Evolutionary conservation across 1,284 basidiomycete genomes (phyloP).

Genomic region (Tremellales sp.): DNA sequence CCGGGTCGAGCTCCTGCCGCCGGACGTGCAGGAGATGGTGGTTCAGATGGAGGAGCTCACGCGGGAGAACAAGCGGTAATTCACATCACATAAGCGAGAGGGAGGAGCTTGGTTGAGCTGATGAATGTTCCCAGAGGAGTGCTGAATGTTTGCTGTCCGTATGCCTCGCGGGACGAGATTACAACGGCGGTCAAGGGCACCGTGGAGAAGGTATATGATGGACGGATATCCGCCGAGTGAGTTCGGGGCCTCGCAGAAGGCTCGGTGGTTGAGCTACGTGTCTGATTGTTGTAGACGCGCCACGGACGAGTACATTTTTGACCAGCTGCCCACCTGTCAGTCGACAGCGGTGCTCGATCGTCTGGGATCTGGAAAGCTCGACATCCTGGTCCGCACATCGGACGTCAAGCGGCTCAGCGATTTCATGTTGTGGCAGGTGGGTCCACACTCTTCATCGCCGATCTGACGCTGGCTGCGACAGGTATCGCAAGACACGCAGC

Average conservation of each 20-base stretch:
- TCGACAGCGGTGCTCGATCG: slow-evolving; percentile 11
- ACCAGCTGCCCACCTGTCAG: slow-evolving; percentile 19
- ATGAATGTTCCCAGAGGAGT: slow-evolving; percentile 59
- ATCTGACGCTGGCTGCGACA: neutral
- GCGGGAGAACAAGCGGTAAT: slow-evolving; percentile 64
- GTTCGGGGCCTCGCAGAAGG: slow-evolving; percentile 2
- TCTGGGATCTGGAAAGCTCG: slow-evolving; percentile 53
- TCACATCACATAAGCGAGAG: neutral
- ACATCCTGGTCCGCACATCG: slow-evolving; percentile 87
- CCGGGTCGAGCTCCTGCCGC: slow-evolving; percentile 68
- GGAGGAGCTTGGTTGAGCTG: neutral
- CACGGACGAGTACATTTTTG: slow-evolving; percentile 16
- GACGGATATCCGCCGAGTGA: slow-evolving; percentile 46
- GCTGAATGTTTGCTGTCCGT: slow-evolving; percentile 93
- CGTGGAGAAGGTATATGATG: slow-evolving; percentile 54
- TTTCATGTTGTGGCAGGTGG: slow-evolving; percentile 90
- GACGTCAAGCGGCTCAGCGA: slow-evolving; percentile 88
- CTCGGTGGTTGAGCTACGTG: neutral
- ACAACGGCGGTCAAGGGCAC: slow-evolving; percentile 65
- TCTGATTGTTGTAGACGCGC: slow-evolving; percentile 8
- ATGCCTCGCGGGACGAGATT: slow-evolving; percentile 89
- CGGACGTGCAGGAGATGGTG: slow-evolving; percentile 66
- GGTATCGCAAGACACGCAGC: slow-evolving; percentile 68
- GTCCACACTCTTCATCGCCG: neutral
- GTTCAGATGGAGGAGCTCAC: slow-evolving; percentile 76